Evolutionary conservation across 345 rosid species (phyloP).

Genomic region (Rhizophora apiculata): DNA sequence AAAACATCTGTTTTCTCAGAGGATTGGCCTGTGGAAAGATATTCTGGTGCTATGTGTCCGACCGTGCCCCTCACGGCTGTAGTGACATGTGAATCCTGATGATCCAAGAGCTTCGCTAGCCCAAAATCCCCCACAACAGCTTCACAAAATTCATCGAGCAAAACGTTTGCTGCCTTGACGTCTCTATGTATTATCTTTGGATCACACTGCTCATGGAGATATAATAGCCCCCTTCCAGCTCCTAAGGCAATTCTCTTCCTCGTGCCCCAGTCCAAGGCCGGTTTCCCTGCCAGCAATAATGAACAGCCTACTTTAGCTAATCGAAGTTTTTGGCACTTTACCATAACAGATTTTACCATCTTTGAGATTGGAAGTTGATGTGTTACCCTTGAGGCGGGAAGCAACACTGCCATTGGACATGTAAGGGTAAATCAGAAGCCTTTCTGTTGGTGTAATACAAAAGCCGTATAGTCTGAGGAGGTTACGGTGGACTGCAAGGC

Average conservation of each 20-base stretch:
- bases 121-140: conserved; percentile 99
- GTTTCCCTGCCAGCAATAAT: conserved; percentile 44
- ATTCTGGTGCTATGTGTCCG: conserved; percentile 97
- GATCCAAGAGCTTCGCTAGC: conserved; percentile 89
- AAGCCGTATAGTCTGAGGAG: conserved; percentile 86
- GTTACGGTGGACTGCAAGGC: conserved; percentile 94
- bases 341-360: not conserved
- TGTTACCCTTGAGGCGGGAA: conserved; percentile 82
- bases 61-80: conserved; percentile 97
- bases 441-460: conserved; percentile 75
- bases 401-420: conserved; percentile 99
- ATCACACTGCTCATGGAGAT: conserved; percentile 96
- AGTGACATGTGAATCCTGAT: conserved; percentile 94
- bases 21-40: conserved; percentile 96
- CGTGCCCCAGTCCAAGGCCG: conserved; percentile 84
- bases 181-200: conserved; percentile 97
- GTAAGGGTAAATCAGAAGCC: conserved; percentile 88
- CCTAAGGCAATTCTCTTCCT: conserved; percentile 93
- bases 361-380: not conserved
- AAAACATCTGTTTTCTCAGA: conserved; percentile 97
- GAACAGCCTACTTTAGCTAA: not conserved
- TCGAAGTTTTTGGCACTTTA: not conserved
- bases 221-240: conserved; percentile 85
- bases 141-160: conserved; percentile 85
- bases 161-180: conserved; percentile 96